Evolutionary conservation across 2,329 filamentous ascomycete genomes (phyloP), one percentile per base, ranked within the genome.

Genomic region (Fusarium miscanthi): DNA sequence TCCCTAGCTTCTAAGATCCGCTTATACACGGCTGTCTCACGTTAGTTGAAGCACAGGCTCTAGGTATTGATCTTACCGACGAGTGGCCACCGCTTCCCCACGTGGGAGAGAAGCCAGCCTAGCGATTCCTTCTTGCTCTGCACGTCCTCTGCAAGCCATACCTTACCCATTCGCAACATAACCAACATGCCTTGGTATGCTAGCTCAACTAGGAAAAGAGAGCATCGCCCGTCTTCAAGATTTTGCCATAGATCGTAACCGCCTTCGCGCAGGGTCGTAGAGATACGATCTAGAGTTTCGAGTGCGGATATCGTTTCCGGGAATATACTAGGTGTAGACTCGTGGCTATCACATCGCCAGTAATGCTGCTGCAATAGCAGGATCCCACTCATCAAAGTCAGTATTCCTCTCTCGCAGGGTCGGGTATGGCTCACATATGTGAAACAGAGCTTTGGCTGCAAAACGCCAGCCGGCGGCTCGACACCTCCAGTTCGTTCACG

Each of bases 381-480:
- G 1, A 59, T 59, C 2, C 56, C 56, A 49, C 56, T 59, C 1
- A 19, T 1, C 10, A 25, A 23, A 19, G 19, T 48, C 6, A 59
- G 41, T 7, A 17, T n/a, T 21, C 8, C 3, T 25, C 5, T 8
- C 14, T 16, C 19, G 6, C 23, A 23, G n/a, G 16, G 41, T 43
- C 19, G 23, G 42, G 14, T 8, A 4, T 6, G 25, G 4, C 17
- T 35, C 3, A 49, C 56, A 37, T 49, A 5, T 59, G 21, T 14
- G 56, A 59, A 6, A 59, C 42, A 49, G 25, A 35, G 23, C 56
- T 59, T 19, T 59, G 56, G 6, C 23, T 49, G 13, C 56, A 59
- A 19, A 59, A 59, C 2, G 56, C 41, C 0, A 59, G 9, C 6
- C 13, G 31, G 11, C 42, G 56, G 19, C 8, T 59, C 3, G 56